phyloP scores from a whole-genome alignment of 495 filamentous ascomycete genomes.

The Penicillium roqueforti region DNA sequence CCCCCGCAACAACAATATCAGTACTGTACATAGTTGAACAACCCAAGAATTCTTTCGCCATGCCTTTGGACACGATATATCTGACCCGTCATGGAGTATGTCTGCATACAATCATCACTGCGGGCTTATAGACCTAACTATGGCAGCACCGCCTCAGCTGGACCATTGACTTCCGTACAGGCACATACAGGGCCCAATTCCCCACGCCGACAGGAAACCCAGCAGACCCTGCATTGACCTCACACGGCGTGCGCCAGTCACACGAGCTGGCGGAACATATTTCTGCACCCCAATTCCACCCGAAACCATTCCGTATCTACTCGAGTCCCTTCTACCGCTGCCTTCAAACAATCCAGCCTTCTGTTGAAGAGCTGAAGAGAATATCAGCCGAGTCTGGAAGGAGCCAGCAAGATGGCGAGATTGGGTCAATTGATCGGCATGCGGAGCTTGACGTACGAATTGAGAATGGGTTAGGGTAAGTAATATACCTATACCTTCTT shows the following conservation, averaged over 20 bases:
- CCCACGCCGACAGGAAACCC: conserved; percentile 79
- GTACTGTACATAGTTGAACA: neutral
- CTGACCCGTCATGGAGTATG: conserved; percentile 82
- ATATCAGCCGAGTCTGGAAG: conserved; percentile 7
- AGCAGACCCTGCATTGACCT: conserved; percentile 80
- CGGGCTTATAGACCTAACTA: conserved; percentile 14
- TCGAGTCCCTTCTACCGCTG: conserved; percentile 88
- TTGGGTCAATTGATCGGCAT: conserved; percentile 17
- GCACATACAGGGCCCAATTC: conserved; percentile 63
- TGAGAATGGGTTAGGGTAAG: conserved; percentile 70
- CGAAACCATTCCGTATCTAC: conserved; percentile 65
- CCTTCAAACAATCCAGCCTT: conserved; percentile 77
- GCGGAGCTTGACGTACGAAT: conserved; percentile 52
- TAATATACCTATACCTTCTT: neutral
- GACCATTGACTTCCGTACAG: conserved; percentile 74
- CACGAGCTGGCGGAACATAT: conserved; percentile 69
- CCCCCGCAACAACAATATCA: conserved; percentile 15
- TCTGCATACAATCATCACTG: conserved; percentile 13
- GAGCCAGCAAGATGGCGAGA: neutral
- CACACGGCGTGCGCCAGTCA: conserved; percentile 81
- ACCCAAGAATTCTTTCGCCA: conserved; percentile 11
- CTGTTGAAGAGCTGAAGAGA: conserved; percentile 51
- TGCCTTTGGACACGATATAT: conserved; percentile 74
- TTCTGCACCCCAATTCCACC: conserved; percentile 55
- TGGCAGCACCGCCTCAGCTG: conserved; percentile 82